Evolutionary conservation across 208 protist species (phyloP).

Genomic region (Wallacemonas sp.): DNA sequence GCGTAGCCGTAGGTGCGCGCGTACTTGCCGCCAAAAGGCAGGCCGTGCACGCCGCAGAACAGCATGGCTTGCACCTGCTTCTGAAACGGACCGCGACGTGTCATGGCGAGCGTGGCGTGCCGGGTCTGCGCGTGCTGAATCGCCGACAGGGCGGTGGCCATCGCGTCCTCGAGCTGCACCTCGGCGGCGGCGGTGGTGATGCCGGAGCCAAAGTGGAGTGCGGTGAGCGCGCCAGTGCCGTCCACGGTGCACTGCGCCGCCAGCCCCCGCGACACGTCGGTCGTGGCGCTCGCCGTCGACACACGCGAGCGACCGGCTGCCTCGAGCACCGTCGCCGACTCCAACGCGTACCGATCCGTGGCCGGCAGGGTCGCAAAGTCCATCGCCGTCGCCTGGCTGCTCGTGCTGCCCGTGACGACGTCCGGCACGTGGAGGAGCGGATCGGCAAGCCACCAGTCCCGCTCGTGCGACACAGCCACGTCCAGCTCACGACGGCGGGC

Average conservation of each 20-base stretch:
- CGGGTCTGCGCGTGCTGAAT: conserved; percentile 67
- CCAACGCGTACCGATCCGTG: conserved; percentile 60
- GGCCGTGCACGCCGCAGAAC: conserved; percentile 65
- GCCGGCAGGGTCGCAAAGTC: conserved; percentile 48
- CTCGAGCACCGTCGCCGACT: conserved; percentile 61
- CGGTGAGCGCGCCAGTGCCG: conserved; percentile 68
- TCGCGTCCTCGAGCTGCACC: conserved; percentile 55
- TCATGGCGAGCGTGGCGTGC: conserved; percentile 69
- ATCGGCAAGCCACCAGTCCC: conserved; percentile 85
- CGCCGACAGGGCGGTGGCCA: conserved; percentile 50
- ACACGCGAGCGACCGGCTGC: conserved; percentile 40
- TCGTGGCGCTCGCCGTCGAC: conserved; percentile 22
- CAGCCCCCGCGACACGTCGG: conserved; percentile 21
- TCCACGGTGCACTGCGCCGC: conserved; percentile 61
- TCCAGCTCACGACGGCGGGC: conserved; percentile 65
- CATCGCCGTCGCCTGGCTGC: conserved; percentile 22
- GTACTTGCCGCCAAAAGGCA: conserved; percentile 86
- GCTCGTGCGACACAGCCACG: conserved; percentile 56
- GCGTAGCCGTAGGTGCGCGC: conserved; percentile 85
- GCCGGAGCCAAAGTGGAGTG: conserved; percentile 34
- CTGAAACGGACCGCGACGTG: conserved; percentile 50
- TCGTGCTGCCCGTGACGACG: conserved; percentile 43
- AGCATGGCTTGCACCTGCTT: conserved; percentile 74
- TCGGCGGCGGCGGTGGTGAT: conserved; percentile 32
- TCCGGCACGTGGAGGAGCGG: conserved; percentile 72